Percentiles rank a stretch among this genome's conserved stretches.
phyloP scores from a whole-genome alignment of 352 stramenopile species.

The Thalassiosira gravida region DNA sequence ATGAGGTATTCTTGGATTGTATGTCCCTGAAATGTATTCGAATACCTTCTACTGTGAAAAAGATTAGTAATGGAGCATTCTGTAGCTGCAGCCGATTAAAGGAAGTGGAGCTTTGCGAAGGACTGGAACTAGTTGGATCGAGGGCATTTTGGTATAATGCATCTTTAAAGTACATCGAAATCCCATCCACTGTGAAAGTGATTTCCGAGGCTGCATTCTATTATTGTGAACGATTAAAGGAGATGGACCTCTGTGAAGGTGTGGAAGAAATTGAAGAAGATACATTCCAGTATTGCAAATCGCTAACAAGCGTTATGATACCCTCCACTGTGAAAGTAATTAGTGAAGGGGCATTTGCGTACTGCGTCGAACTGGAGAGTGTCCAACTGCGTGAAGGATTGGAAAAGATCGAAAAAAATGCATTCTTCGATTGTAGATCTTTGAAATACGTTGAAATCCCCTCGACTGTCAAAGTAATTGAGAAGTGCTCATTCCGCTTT shows the following conservation, averaged over 20 bases:
- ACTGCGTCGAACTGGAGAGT: slow-evolving; percentile 1
- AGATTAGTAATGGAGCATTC: not conserved
- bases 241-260: not conserved
- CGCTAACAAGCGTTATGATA: not conserved
- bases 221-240: not conserved
- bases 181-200: not conserved
- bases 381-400: slow-evolving; percentile 2
- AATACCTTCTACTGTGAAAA: slow-evolving; percentile 3
- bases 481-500: not conserved
- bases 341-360: not conserved
- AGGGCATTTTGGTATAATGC: not conserved
- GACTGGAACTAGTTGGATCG: not conserved
- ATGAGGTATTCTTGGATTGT: not conserved
- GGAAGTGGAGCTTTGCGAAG: not conserved
- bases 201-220: not conserved
- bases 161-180: slow-evolving; percentile 2
- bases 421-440: slow-evolving; percentile 6
- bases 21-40: not conserved
- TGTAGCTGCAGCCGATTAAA: not conserved
- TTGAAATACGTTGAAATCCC: slow-evolving; percentile 8
- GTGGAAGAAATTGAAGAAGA: not conserved
- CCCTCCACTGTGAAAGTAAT: slow-evolving; percentile 1
- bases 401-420: not conserved
- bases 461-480: not conserved
- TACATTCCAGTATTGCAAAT: not conserved